Percentiles rank a stretch among this genome's conserved stretches.
phyloP scores from a whole-genome alignment of 2,329 filamentous ascomycete species.

The Sporothrix protearum region DNA sequence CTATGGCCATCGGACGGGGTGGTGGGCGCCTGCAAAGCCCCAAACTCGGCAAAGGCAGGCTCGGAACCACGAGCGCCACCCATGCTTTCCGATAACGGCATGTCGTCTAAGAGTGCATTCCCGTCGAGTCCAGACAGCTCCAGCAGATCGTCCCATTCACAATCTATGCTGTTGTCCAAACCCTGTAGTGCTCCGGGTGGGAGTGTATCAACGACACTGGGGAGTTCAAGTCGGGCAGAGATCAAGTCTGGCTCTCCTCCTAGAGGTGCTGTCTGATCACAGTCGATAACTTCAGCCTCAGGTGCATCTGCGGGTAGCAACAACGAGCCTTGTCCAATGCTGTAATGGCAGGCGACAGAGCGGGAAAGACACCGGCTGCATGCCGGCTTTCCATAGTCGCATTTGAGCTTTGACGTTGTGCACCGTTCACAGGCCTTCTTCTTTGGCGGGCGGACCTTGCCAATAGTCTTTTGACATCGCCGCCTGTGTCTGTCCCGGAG shows the following conservation, averaged over 20 bases:
- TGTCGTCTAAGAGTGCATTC: background rate
- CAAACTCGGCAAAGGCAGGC: background rate
- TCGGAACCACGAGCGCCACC: background rate
- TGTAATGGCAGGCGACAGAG: background rate
- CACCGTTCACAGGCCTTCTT: background rate
- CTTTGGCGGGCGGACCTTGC: background rate
- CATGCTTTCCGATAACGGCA: background rate
- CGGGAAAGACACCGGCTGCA: constrained; percentile 1
- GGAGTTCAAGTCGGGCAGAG: background rate
- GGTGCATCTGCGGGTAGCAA: background rate
- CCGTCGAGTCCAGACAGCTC: background rate
- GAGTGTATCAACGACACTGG: background rate
- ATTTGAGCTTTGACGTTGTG: background rate
- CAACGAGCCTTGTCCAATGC: background rate
- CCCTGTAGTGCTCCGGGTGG: background rate
- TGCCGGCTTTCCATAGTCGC: background rate
- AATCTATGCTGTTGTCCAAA: background rate
- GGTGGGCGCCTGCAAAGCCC: background rate
- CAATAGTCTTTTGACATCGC: background rate
- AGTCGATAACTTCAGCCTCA: background rate
- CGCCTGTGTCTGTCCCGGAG: background rate
- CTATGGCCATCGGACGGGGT: background rate
- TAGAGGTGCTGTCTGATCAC: background rate
- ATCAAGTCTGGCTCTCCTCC: background rate
- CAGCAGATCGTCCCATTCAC: background rate